Conservation (phyloP, 2,329 filamentous ascomycete genomes). For the Juglanconis juglandina region DNA sequence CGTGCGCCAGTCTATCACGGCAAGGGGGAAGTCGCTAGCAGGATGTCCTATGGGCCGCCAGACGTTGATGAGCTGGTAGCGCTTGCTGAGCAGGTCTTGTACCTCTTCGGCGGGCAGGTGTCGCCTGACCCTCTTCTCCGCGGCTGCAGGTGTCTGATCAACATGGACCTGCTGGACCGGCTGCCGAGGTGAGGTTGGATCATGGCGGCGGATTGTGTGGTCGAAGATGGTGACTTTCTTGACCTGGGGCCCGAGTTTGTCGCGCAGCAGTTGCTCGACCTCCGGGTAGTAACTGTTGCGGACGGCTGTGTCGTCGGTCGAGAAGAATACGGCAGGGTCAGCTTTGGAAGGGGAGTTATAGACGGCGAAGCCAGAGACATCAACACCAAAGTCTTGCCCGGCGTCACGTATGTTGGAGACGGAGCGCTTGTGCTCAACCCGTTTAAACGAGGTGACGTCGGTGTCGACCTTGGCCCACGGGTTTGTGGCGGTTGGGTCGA, state of each 20-base stretch:
- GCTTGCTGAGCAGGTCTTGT: conserved; percentile 51
- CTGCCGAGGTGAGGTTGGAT: conserved; percentile 53
- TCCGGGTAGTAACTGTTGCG: conserved; percentile 58
- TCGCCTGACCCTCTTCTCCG: conserved; percentile 57
- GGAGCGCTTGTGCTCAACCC: conserved; percentile 40
- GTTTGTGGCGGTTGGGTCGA: conserved; percentile 54
- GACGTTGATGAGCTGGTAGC: conserved; percentile 68
- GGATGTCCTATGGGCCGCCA: conserved; percentile 65
- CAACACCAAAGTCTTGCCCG: conserved; percentile 48
- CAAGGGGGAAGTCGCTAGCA: conserved; percentile 61
- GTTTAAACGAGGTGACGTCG: conserved; percentile 50
- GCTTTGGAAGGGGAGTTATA: conserved; percentile 50
- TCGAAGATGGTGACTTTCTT: conserved; percentile 68
- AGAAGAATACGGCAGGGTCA: conserved; percentile 39
- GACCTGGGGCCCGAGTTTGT: conserved; percentile 48
- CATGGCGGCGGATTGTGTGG: conserved; percentile 62
- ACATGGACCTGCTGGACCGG: conserved; percentile 70
- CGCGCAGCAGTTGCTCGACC: conserved; percentile 54
- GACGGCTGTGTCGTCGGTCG: conserved; percentile 50
- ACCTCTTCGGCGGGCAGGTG: conserved; percentile 55
- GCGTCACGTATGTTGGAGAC: conserved; percentile 55
- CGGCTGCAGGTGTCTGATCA: conserved; percentile 65
- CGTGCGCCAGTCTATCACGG: conserved; percentile 61
- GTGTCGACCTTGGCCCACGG: conserved; percentile 66
- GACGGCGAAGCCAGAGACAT: conserved; percentile 58